These are phyloP conservation scores for Usnea hakonensis DNA, from an alignment of 495 filamentous ascomycete genomes.

Conservation along the genomic window DNA sequence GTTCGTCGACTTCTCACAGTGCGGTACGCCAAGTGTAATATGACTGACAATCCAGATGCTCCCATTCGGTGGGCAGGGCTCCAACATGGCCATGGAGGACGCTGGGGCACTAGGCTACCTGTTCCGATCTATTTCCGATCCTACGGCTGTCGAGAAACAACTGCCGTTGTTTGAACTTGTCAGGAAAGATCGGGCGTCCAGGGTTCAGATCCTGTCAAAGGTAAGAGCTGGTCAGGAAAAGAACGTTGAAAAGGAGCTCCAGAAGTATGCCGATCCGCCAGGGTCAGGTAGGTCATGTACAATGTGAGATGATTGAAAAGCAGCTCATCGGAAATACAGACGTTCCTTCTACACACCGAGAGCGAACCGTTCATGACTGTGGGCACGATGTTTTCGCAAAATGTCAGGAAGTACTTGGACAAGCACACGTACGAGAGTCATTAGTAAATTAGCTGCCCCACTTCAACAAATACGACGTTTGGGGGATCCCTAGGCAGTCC, in stretches of 20 bases:
- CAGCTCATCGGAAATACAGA: not conserved
- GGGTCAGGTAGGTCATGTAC: constrained; percentile 15
- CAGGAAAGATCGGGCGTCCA: constrained; percentile 30
- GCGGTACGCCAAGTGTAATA: not conserved
- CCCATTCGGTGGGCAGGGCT: constrained; percentile 35
- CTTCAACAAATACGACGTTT: not conserved
- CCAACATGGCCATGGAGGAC: constrained; percentile 37
- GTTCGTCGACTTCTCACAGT: not conserved
- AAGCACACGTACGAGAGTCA: not conserved
- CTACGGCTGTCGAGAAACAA: constrained; percentile 19
- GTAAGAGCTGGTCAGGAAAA: constrained; percentile 22
- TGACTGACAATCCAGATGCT: constrained; percentile 34
- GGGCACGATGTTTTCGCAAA: not conserved
- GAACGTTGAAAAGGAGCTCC: constrained; percentile 18
- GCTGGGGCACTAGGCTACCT: constrained; percentile 28
- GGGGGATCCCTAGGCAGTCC: not conserved
- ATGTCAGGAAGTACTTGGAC: not conserved
- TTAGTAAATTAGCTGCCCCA: not conserved
- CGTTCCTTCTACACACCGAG: not conserved
- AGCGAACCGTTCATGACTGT: not conserved
- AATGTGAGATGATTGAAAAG: not conserved
- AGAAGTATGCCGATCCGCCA: constrained; percentile 19
- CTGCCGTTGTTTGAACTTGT: constrained; percentile 34
- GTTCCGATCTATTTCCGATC: constrained; percentile 1
- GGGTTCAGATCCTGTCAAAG: constrained; percentile 31